Base-by-base conservation (phyloP, 306 rosid species). In the Fragaria vesca region DNA sequence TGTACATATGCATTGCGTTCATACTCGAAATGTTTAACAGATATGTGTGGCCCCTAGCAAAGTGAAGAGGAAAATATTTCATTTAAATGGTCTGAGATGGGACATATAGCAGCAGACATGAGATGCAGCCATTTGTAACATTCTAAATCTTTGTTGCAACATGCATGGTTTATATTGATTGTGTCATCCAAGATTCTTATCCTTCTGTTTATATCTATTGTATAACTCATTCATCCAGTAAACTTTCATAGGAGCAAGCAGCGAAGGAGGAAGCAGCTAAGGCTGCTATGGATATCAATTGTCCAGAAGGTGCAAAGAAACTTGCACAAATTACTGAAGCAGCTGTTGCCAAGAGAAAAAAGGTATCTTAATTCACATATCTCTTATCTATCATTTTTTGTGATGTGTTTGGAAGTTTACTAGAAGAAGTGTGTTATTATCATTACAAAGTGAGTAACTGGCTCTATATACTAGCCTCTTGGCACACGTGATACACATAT, bases 161-260 rank as follows among this genome's bases (percentile, higher is more conserved):
- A 72, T 20, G 12, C 12, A 4, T 24, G 1, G 17, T 73, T 32
- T 20, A 18, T 51, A 16, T 54, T n/a, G 32, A 50, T 72, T 32
- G 24, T 54, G 66, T 36, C 36, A 54, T 54, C 76, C 13, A n/a
- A 6, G 5, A 2, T 73, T 18, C 12, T 36, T 36, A 66, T 38
- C 71, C 26, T 32, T 6, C 1, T 24, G 17, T n/a, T 7, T 61
- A 9, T 12, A 28, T 63, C 40, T 51, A 1, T 51, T 26, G 24
- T 20, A 72, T 18, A 51, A 20, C 50, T 72, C n/a, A 54, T 26
- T 72, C 17, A 26, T 55, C 50, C 66, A 36, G 48, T 72, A 54
- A 54, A 72, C 3, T 73, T 73, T 40, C 55, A 30, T 20, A 73
- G 77, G 77, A 73, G 68, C 68, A 73, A 73, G 77, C 77, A n/a